Percentiles rank a stretch among this genome's conserved stretches.
Conservation (phyloP, 2,329 filamentous ascomycete genomes). For the Metarhizium humberi region DNA sequence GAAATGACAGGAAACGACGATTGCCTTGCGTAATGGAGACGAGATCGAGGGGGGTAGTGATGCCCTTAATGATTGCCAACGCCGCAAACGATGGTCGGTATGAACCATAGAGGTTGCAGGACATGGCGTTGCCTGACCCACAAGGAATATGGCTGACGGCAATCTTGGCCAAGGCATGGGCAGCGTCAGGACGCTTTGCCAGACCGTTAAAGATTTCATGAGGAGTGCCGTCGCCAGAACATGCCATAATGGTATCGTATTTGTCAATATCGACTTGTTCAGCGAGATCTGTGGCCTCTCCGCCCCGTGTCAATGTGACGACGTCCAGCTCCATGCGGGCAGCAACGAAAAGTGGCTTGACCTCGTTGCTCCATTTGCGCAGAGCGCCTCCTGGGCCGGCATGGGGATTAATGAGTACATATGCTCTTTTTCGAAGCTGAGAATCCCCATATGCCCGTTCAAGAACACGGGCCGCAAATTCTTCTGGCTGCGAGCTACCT, state of each 20-base stretch:
- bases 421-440: conserved; percentile 65
- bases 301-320: conserved; percentile 58
- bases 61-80: conserved; percentile 76
- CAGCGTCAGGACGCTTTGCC: conserved; percentile 65
- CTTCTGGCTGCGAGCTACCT: conserved; percentile 30
- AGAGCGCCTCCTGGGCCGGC: conserved; percentile 72
- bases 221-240: conserved; percentile 84
- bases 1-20: conserved; percentile 68
- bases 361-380: conserved; percentile 63
- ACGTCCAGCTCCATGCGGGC: conserved; percentile 71
- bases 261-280: conserved; percentile 66
- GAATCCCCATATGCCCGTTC: conserved; percentile 60
- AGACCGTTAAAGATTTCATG: conserved; percentile 95
- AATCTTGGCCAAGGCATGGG: conserved; percentile 62
- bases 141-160: conserved; percentile 84
- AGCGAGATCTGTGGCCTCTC: conserved; percentile 72
- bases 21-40: conserved; percentile 79
- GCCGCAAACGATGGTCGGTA: conserved; percentile 66
- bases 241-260: conserved; percentile 80
- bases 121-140: conserved; percentile 90
- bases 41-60: conserved; percentile 76
- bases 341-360: conserved; percentile 74
- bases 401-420: conserved; percentile 84
- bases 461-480: conserved; percentile 59
- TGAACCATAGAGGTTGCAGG: conserved; percentile 80